Evolutionary conservation across 78 protist species (phyloP).

Genomic region (Anaeramoeba ignava): DNA sequence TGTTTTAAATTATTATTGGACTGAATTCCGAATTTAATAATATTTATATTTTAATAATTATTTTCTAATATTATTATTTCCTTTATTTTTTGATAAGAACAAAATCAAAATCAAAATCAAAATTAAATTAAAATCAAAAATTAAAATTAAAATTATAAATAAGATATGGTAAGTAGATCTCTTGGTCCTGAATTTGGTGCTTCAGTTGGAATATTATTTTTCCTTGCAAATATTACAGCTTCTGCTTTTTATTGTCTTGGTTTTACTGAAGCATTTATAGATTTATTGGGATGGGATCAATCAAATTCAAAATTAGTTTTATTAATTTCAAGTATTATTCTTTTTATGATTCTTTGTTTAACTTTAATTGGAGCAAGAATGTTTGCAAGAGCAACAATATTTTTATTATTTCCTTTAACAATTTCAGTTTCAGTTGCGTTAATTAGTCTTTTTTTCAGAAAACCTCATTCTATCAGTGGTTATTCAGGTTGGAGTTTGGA

Average conservation of each 20-base stretch:
- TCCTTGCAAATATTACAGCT: conserved; percentile 33
- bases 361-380: conserved; percentile 19
- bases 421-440: conserved; percentile 14
- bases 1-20: not conserved
- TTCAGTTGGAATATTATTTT: conserved; percentile 50
- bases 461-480: not conserved
- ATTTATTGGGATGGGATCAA: not conserved
- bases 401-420: conserved; percentile 15
- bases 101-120: too few species aligned
- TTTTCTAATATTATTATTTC: conserved; percentile 1
- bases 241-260: conserved; percentile 50
- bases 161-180: too few species aligned
- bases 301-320: too few species aligned
- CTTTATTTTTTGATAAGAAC: not conserved
- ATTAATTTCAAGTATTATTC: not conserved
- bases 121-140: too few species aligned
- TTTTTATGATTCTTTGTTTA: not conserved
- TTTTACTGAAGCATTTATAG: conserved; percentile 28
- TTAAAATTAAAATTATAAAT: too few species aligned
- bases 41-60: not conserved
- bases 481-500: not conserved
- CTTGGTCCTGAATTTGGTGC: conserved; percentile 54
- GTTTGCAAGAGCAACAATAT: conserved; percentile 5
- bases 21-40: not conserved
- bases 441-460: not conserved